A percentile compares a stretch with the other conserved stretches of the same genome.
phyloP scores from a whole-genome alignment of 352 stramenopile species.

The Globisporangium perplexum region DNA sequence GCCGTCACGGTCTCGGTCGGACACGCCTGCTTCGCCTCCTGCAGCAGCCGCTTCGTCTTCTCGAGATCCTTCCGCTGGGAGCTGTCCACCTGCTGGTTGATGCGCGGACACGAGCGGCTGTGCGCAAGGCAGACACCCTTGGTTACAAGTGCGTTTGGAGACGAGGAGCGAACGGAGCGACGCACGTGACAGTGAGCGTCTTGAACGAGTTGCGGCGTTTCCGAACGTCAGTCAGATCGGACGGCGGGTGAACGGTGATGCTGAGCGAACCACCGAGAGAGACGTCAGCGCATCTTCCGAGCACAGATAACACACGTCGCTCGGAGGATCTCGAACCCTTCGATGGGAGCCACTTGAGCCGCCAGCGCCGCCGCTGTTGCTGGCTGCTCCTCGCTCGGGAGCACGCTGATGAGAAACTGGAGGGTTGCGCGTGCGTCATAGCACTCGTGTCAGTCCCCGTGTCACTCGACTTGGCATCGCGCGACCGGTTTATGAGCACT shows the following conservation, averaged over 20 bases:
- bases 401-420: conserved; percentile 75
- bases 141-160: neutral
- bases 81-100: conserved; percentile 18
- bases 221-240: conserved; percentile 4
- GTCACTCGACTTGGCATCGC: neutral
- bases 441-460: neutral
- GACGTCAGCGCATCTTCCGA: neutral
- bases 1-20: conserved; percentile 25
- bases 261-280: neutral
- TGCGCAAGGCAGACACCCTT: neutral
- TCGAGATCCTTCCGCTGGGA: conserved; percentile 43
- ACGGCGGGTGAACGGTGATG: conserved; percentile 6
- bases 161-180: neutral
- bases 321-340: conserved; percentile 19
- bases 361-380: neutral
- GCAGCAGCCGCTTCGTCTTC: conserved; percentile 41
- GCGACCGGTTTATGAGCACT: neutral
- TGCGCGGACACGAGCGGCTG: conserved; percentile 26
- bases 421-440: no score
- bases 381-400: conserved; percentile 54
- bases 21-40: conserved; percentile 43
- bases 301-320: neutral
- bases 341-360: conserved; percentile 23
- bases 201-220: conserved; percentile 49
- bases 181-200: conserved; percentile 49